These are phyloP conservation scores for Gonapodya prolifera DNA, from an alignment of 192 early-diverging fungal species.

Conservation along the genomic window DNA sequence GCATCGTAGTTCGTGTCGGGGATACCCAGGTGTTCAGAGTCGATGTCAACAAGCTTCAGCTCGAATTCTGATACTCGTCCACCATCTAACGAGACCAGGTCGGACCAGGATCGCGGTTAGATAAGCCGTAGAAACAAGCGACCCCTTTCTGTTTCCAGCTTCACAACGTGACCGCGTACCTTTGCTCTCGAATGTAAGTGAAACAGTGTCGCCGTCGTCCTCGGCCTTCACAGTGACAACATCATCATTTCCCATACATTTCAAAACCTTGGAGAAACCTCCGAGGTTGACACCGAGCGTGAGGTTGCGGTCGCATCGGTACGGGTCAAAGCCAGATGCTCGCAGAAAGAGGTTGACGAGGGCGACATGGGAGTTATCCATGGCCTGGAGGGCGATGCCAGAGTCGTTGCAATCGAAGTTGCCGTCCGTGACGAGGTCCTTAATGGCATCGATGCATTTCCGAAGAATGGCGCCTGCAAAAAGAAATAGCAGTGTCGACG, in stretches of 20 bases:
- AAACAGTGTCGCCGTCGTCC: conserved; percentile 70
- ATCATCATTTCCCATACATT: conserved; percentile 85
- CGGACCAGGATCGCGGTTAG: too few relatives aligned
- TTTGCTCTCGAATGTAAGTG: conserved; percentile 44
- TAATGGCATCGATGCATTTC: conserved; percentile 91
- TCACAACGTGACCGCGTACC: conserved; percentile 16
- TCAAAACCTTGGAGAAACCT: conserved; percentile 82
- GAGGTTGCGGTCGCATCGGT: conserved; percentile 81
- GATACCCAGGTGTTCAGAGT: conserved; percentile 88
- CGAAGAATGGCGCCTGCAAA: conserved; percentile 55
- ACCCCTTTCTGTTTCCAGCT: background rate
- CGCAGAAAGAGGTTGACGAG: conserved; percentile 76
- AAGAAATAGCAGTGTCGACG: background rate
- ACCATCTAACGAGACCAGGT: conserved; percentile 18
- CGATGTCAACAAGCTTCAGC: conserved; percentile 98
- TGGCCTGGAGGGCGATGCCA: conserved; percentile 92
- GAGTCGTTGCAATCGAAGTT: conserved; percentile 97
- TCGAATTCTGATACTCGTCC: conserved; percentile 81
- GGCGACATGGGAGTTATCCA: conserved; percentile 97
- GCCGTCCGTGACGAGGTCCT: conserved; percentile 90
- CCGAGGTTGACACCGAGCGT: conserved; percentile 81
- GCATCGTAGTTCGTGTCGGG: conserved; percentile 91
- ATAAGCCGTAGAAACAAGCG: too few relatives aligned
- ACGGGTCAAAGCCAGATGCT: conserved; percentile 69
- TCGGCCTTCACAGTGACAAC: conserved; percentile 82